Evolutionary conservation across 495 filamentous ascomycete species (phyloP), one percentile per base, ranked within the genome.

Genomic region (Corynascus novoguineensis): DNA sequence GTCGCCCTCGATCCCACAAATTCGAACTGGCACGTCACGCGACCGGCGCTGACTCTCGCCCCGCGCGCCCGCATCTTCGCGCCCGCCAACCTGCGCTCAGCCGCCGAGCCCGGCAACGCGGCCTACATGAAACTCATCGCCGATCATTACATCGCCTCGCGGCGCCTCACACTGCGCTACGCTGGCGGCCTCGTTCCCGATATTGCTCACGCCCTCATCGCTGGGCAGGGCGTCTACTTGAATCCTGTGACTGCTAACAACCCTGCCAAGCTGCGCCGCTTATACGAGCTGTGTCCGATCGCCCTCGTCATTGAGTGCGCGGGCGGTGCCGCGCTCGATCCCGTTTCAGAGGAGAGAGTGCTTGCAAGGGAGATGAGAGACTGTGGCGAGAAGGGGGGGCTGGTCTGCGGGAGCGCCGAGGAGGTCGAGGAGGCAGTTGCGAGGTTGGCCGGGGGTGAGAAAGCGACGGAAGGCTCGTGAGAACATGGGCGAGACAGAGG

Each of bases 111-210:
- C n/a, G n/a, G n/a, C 22, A 63, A 74, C 29, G 52, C 60, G 28
- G 55, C 60, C 24, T 82, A 82, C 54, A 71, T 72, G 63, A 22
- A 32, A 0, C 63, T 82, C 1, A 63, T 82, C 9, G 63, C 64
- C 25, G 54, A 68, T n/a, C n/a, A n/a, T 9, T 80, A 68, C 50
- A 69, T 80, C 25, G 21, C 46, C 24, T 56, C 73, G 27, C 67
- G 67, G 45, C 81, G 79, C n/a, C n/a, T n/a, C 56, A 81, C 78
- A 8, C 61, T 82, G 40, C 68, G 79, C 4, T 82, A 81, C 53
- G 69, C 72, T 52, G 78, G 78, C 4, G 79, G 79, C 0, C 57
- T 82, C 44, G 79, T 82, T 5, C 79, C 79, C 3, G 79, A 82
- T 59, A 62, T 82, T 0, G 77, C 75, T 40, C 78, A 81, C 24